Evolutionary conservation across 345 rosid genomes (phyloP), one percentile per base, ranked within the genome.

Genomic region (Conringia planisiliqua): DNA sequence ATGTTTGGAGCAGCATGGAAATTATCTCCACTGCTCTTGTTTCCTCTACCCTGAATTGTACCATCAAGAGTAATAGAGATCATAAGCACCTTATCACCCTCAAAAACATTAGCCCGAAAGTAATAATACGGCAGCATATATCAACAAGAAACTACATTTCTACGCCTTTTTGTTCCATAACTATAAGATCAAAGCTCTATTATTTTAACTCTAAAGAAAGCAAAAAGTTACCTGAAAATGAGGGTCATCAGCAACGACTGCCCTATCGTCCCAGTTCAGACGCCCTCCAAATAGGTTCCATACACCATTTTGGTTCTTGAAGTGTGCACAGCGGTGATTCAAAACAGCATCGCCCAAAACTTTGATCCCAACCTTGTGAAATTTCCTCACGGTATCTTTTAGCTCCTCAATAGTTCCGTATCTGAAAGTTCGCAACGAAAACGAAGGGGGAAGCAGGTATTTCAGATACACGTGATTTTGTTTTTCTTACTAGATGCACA

Each of bases 1-100:
- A 94, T 94, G 83, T 94, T 94, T 70, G 98, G 98, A 36, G 98
- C 97, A 73, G 98, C 98, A 83, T 94, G 98, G 76, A 94, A 94
- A 84, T 81, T 87, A 72, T 94, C 98, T 64, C 98, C 98, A 68
- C 98, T 94, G 68, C 98, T 94, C 82, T 91, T 91, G 82, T 91
- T 94, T 78, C 98, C 98, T 70, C 90, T 82, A 47, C 98, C 98
- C 98, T 94, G 89, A 68, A 57, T 56, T 56, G 39, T 36, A 76
- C 3, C 40, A 54, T 52, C 42, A 52, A 24, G 27, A 6, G 4
- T 69, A 43, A 54, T 12, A 76, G 26, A 76, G 51, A 69, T 54
- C 70, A 70, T 70, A 24, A 52, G 52, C 42, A 62, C 32, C 36
- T n/a, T 30, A 2, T 40, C 20, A 35, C 44, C 13, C 55, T 46